phyloP scores from a whole-genome alignment of 108 stramenopile genomes.

The Fragilaria radians region DNA sequence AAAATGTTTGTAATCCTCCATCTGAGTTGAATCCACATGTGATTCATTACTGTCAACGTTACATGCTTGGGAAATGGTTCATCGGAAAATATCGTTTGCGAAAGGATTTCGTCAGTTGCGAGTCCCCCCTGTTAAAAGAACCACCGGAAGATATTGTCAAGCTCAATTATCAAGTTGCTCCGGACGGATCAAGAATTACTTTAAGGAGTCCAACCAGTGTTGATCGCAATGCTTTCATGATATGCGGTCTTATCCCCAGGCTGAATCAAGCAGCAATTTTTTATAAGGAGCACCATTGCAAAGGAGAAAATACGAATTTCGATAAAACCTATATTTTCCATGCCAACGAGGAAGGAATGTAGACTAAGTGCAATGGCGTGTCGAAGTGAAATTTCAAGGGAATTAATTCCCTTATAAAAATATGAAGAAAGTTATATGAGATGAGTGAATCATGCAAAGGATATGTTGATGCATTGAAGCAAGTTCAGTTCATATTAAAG shows the following conservation, averaged over 20 bases:
- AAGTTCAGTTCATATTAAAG: no score
- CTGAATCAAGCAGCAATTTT: conserved; percentile 71
- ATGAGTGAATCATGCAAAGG: no score
- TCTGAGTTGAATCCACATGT: conserved; percentile 33
- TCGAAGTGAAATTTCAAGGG: no score
- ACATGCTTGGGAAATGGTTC: conserved; percentile 50
- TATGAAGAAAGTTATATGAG: no score
- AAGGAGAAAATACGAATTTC: conserved; percentile 47
- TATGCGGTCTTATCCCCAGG: conserved; percentile 60
- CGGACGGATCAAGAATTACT: conserved; percentile 20
- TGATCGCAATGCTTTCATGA: conserved; percentile 54
- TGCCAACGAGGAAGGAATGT: conserved; percentile 24
- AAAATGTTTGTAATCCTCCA: conserved; percentile 45
- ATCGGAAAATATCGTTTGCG: conserved; percentile 72
- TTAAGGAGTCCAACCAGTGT: conserved; percentile 18
- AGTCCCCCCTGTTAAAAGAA: conserved; percentile 47
- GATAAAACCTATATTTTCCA: conserved; percentile 52
- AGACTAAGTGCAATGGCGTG: no score
- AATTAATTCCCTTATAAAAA: no score
- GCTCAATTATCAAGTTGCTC: conserved; percentile 44
- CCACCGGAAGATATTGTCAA: conserved; percentile 51
- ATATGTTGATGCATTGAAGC: no score
- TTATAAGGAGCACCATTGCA: conserved; percentile 76
- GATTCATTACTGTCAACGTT: conserved; percentile 52
- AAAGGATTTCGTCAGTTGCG: conserved; percentile 68